phyloP scores from a whole-genome alignment of 2,329 filamentous ascomycete genomes.

The Fusarium nisikadoi region DNA sequence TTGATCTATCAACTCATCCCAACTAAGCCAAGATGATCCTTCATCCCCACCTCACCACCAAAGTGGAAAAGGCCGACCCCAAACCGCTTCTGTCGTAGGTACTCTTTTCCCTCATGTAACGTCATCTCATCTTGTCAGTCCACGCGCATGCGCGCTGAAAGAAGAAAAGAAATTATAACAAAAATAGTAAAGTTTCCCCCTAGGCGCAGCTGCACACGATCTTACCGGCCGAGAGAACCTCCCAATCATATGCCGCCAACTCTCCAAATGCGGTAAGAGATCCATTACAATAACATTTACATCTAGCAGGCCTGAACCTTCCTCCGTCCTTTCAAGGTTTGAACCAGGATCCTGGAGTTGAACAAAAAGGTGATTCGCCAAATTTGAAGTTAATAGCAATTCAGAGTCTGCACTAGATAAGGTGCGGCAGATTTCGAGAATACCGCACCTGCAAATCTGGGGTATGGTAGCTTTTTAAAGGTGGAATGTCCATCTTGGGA shows the following conservation, averaged over 20 bases:
- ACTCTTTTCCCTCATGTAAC: conserved; percentile 10
- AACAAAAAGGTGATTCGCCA: not conserved
- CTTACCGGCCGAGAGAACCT: not conserved
- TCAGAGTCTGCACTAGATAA: not conserved
- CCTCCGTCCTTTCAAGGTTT: conserved; percentile 20
- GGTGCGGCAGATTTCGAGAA: not conserved
- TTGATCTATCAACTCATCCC: not conserved
- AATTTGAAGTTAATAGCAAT: conserved; percentile 9
- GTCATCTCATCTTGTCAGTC: conserved; percentile 16
- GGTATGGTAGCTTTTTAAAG: not conserved
- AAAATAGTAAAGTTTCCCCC: conserved; percentile 51
- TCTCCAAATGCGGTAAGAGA: conserved; percentile 35
- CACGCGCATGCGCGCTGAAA: not conserved
- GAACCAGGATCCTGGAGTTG: not conserved
- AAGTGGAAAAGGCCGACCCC: conserved; percentile 36
- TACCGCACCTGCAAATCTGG: conserved; percentile 8
- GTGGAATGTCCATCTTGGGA: conserved; percentile 30
- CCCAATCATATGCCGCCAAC: conserved; percentile 31
- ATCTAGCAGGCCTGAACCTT: conserved; percentile 11
- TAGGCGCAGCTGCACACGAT: not conserved
- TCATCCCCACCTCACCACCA: conserved; percentile 34
- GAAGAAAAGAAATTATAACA: conserved; percentile 26
- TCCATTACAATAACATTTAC: not conserved
- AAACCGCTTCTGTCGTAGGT: conserved; percentile 31
- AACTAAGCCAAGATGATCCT: conserved; percentile 9